Evolutionary conservation across 2,329 filamentous ascomycete species (phyloP).

Genomic region (Aspergillus ustus): DNA sequence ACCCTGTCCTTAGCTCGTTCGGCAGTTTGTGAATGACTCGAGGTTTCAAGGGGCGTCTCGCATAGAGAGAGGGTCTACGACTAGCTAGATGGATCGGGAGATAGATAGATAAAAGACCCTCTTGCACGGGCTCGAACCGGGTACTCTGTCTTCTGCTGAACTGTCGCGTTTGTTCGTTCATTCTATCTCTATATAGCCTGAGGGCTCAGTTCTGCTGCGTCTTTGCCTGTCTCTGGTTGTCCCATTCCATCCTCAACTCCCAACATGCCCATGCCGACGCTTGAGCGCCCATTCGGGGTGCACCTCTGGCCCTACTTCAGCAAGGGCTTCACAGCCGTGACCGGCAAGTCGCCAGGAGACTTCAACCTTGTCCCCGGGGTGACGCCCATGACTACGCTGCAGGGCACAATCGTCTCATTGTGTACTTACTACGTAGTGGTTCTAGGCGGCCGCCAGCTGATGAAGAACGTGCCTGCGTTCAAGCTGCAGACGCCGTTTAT

Average conservation of each 20-base stretch:
- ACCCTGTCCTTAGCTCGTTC: not conserved
- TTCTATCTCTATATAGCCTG: not conserved
- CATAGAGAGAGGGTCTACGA: not conserved
- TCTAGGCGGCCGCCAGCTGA: slow-evolving; percentile 87
- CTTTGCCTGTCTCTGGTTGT: not conserved
- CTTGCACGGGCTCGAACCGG: no score
- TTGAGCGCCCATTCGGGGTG: slow-evolving; percentile 91
- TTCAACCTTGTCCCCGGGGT: slow-evolving; percentile 81
- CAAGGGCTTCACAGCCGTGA: slow-evolving; percentile 75
- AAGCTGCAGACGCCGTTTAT: slow-evolving; percentile 90
- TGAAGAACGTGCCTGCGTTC: slow-evolving; percentile 83
- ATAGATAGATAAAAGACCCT: not conserved
- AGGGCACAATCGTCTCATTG: slow-evolving; percentile 78
- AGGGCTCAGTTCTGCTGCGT: not conserved
- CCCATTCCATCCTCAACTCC: slow-evolving; percentile 30
- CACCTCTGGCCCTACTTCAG: slow-evolving; percentile 94
- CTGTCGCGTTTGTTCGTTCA: not conserved
- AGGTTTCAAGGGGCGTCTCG: not conserved
- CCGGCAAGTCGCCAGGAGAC: slow-evolving; percentile 81
- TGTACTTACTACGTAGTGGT: slow-evolving; percentile 90
- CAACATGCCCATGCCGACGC: slow-evolving; percentile 69
- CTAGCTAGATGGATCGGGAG: no score
- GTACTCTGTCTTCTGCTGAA: no score
- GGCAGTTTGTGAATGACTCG: not conserved
- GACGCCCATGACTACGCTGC: slow-evolving; percentile 89